phyloP scores from a whole-genome alignment of 2,329 filamentous ascomycete species.

The Pseudovirgaria hyperparasitica region DNA sequence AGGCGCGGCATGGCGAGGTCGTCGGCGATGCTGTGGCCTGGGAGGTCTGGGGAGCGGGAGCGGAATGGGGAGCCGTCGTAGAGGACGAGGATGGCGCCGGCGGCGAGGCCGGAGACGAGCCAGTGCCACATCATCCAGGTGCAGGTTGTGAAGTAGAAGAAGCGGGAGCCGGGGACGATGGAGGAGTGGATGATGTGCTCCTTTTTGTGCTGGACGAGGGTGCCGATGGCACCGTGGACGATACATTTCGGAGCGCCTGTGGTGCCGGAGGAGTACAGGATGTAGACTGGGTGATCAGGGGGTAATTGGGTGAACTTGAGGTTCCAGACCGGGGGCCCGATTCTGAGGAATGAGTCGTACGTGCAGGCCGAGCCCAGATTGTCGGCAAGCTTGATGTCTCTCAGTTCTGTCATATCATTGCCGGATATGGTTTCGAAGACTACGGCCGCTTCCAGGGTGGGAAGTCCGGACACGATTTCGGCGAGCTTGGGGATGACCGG shows the following conservation, averaged over 20 bases:
- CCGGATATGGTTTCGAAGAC: slow-evolving; percentile 54
- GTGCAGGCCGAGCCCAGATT: slow-evolving; percentile 22
- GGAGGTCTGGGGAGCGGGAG: slow-evolving; percentile 22
- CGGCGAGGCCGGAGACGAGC: slow-evolving; percentile 75
- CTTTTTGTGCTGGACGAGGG: slow-evolving; percentile 92
- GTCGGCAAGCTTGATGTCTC: slow-evolving; percentile 25
- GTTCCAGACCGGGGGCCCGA: slow-evolving; percentile 24
- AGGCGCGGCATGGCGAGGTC: slow-evolving; percentile 72
- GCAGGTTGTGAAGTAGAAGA: slow-evolving; percentile 90
- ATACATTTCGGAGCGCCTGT: slow-evolving; percentile 85
- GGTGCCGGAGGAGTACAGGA: slow-evolving; percentile 87
- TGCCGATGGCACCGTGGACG: slow-evolving; percentile 81
- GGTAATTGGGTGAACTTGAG: slow-evolving; percentile 60
- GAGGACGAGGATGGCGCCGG: slow-evolving; percentile 69
- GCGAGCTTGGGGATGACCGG: slow-evolving; percentile 64
- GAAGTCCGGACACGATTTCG: slow-evolving; percentile 60
- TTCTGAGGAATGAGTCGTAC: slow-evolving; percentile 24
- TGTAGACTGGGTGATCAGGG: slow-evolving; percentile 82
- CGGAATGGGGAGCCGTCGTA: slow-evolving; percentile 89
- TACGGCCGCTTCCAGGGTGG: slow-evolving; percentile 56
- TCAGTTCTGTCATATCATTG: slow-evolving; percentile 24
- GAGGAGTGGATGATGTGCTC: slow-evolving; percentile 84
- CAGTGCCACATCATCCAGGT: slow-evolving; percentile 99
- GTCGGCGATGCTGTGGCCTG: slow-evolving; percentile 45
- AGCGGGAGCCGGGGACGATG: slow-evolving; percentile 54